phyloP scores from a whole-genome alignment of 257 asterid genomes.

The Petrea volubilis region DNA sequence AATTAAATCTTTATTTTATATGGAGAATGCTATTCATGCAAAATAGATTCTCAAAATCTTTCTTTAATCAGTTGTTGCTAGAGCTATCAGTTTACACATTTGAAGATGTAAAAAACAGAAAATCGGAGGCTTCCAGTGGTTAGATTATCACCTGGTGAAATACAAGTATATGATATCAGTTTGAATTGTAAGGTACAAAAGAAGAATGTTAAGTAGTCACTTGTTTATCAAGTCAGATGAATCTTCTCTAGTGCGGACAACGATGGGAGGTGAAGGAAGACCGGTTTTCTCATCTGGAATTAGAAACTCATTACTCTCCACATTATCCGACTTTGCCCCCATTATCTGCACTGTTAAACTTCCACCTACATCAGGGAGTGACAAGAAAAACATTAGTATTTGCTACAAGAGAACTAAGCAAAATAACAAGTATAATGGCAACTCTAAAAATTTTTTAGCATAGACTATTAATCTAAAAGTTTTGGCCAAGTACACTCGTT shows the following conservation, averaged over 20 bases:
- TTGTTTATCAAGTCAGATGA: slow-evolving; percentile 38
- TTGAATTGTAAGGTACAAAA: not conserved
- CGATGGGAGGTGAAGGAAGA: slow-evolving; percentile 33
- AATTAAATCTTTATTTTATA: no score
- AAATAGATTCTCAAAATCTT: not conserved
- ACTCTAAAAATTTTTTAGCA: no score
- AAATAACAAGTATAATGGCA: not conserved
- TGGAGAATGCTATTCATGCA: no score
- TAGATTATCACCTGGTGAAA: not conserved
- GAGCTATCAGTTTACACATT: not conserved
- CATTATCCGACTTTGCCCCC: slow-evolving; percentile 45
- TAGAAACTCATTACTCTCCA: slow-evolving; percentile 14
- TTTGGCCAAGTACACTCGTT: not conserved
- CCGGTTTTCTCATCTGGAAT: slow-evolving; percentile 29
- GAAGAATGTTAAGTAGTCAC: slow-evolving; percentile 11
- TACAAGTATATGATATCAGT: not conserved
- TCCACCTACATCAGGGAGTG: slow-evolving; percentile 46
- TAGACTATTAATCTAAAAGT: not conserved
- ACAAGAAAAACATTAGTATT: not conserved
- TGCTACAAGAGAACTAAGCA: not conserved
- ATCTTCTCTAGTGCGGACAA: slow-evolving; percentile 34
- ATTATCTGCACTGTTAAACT: slow-evolving; percentile 72
- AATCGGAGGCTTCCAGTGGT: not conserved
- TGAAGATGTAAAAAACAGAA: not conserved
- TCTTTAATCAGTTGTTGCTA: not conserved